Percentiles rank a stretch among this genome's conserved stretches.
These are phyloP conservation scores for Saprolegnia parasitica DNA, from an alignment of 352 stramenopile species.

Conservation along the genomic window DNA sequence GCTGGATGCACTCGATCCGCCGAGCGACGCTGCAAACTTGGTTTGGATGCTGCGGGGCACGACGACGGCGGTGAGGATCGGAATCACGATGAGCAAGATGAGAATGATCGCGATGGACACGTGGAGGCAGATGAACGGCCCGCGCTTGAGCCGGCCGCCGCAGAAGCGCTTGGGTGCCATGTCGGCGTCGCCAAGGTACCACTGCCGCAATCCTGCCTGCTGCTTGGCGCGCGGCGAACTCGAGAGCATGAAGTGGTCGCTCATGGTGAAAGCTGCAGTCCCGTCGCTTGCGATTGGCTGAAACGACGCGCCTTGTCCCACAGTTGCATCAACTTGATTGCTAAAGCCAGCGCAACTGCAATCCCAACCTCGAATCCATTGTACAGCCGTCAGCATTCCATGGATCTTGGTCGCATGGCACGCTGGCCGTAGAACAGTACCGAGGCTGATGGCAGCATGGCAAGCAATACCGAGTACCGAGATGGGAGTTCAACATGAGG, in stretches of 20 bases:
- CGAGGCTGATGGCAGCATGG: too few species aligned
- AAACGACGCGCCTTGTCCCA: neutral
- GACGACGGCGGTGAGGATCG: conserved; percentile 22
- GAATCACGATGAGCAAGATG: conserved; percentile 19
- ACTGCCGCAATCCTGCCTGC: neutral
- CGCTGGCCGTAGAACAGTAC: too few species aligned
- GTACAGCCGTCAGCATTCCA: too few species aligned
- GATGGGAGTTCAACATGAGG: too few species aligned
- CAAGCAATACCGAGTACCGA: too few species aligned
- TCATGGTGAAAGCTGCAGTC: neutral
- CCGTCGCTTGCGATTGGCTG: neutral
- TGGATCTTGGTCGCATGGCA: too few species aligned
- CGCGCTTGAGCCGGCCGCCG: conserved; percentile 3
- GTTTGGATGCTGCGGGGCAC: conserved; percentile 19
- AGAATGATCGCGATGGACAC: conserved; percentile 3
- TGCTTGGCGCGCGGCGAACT: neutral
- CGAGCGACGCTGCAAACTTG: conserved; percentile 25
- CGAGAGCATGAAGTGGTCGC: neutral
- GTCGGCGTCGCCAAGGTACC: conserved; percentile 19
- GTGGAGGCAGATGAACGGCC: conserved; percentile 27
- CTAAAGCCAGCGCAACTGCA: neutral
- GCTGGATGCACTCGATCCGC: neutral
- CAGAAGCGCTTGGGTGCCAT: conserved; percentile 22
- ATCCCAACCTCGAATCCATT: neutral
- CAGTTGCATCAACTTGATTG: neutral